Evolutionary conservation across 2,329 filamentous ascomycete species (phyloP), one percentile per base, ranked within the genome.

Genomic region (Cytospora mali): DNA sequence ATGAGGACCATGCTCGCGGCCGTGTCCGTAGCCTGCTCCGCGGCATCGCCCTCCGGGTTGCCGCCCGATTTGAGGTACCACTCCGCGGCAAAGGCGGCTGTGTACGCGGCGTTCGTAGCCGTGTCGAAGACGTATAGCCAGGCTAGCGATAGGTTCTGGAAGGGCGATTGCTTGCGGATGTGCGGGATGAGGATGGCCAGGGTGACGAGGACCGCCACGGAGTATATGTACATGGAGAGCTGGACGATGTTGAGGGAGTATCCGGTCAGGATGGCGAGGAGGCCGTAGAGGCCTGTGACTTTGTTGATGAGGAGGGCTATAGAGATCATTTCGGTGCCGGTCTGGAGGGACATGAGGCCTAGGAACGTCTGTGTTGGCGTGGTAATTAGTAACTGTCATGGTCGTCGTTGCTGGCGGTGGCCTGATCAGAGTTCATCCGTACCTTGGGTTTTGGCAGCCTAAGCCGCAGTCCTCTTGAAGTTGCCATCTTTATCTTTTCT

Each of bases 151-250:
- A 97, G 82, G 69, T 88, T 91, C 71, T 96, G 88, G 62, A 97
- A 85, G 1, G 92, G 90, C 31, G 84, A 88, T 71, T 92, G 89
- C 70, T 86, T 84, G 67, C 91, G 88, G 73, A 97, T 91, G 73
- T 95, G 89, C 55, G 90, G 90, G 71, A 91, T 84, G 54, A 96
- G 87, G 70, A 87, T 84, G 57, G 85, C 81, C 68, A 91, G 84
- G 52, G 90, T 77, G 67, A 83, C 80, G 67, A 97, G 86, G 29
- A 90, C 84, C 66, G 85, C 70, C 65, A 95, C 83, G 28, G 91
- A 95, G 82, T 96, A 96, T 55, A 96, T 83, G 81, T 97, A 97
- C 83, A 96, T 95, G 62, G 90, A 91, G 62, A 97, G 84, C 76
- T 97, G 94, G 27, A 95, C 84, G 31, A 88, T 82, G 59, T 92